phyloP scores from a whole-genome alignment of 2,329 filamentous ascomycete genomes.

The Cercospora sp. region DNA sequence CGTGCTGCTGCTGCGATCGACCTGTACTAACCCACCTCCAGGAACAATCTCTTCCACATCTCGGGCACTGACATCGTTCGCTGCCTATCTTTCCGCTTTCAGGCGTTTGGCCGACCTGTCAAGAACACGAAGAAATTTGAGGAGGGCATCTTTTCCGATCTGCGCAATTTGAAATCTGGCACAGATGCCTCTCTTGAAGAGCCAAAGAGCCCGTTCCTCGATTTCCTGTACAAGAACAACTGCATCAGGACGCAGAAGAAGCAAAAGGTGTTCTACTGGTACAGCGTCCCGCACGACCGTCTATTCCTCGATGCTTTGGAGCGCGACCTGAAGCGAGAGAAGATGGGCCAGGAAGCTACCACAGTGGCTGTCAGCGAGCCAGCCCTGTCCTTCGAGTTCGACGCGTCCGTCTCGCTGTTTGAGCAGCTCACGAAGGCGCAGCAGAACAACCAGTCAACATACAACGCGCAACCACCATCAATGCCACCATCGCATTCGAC shows the following conservation, averaged over 20 bases:
- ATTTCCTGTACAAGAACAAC: constrained; percentile 99
- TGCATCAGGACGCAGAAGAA: constrained; percentile 99
- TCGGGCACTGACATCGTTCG: constrained; percentile 98
- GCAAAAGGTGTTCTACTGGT: constrained; percentile 99
- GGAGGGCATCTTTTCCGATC: constrained; percentile 97
- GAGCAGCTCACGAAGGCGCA: constrained; percentile 99
- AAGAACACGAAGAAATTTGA: constrained; percentile 99
- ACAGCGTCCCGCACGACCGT: constrained; percentile 95
- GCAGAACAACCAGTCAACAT: constrained; percentile 96
- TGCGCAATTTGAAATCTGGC: constrained; percentile 96
- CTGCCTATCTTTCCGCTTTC: constrained; percentile 96
- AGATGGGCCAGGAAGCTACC: constrained; percentile 98
- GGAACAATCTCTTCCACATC: constrained; percentile 99
- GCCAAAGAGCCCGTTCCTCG: constrained; percentile 96
- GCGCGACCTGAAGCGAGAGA: constrained; percentile 96
- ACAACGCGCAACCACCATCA: constrained; percentile 49
- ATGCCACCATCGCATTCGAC: constrained; percentile 71
- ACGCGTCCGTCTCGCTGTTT: constrained; percentile 97
- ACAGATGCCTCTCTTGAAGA: constrained; percentile 98
- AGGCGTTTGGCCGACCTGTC: constrained; percentile 95
- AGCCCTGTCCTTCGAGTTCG: constrained; percentile 96
- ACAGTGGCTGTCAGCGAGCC: constrained; percentile 96
- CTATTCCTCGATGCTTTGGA: constrained; percentile 97
- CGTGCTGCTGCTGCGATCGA: background rate
- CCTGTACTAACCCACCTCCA: constrained; percentile 40